Base-by-base conservation (phyloP, 148 eudicot species). In the Simmondsia chinensis region DNA sequence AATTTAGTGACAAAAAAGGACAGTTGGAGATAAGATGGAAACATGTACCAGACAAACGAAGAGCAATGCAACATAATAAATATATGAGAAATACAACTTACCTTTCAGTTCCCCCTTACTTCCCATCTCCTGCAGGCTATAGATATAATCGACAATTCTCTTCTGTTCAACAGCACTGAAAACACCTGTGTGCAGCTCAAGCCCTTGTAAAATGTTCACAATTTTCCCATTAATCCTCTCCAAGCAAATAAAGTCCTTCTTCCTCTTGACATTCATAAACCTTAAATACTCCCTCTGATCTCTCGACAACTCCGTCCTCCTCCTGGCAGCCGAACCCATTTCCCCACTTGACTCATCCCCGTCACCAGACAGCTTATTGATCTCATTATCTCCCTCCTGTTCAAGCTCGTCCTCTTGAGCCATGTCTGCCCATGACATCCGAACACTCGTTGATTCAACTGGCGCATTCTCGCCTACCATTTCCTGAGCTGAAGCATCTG, bases 341-440 rank as follows among this genome's bases (percentile, higher is more conserved):
- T 69, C 77, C 37, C 56, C 77, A 34, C 59, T 46, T 1, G 35
- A 17, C 46, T 20, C 46, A 52, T 52, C 41, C 18, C 35, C 70
- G 43, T 46, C 20, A 13, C n/a, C 43, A 7, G 51, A 37, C 14
- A 12, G 54, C 43, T 59, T 56, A 44, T 16, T 61, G 36, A 40
- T 59, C 39, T 71, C 89, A 41, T 25, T 58, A 39, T 60, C 83
- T 26, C 70, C 97, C 51, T 74, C 94, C 13, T 34, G 79, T 41
- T 63, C 81, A 46, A 79, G 67, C 53, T 82, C 94, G 59, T 87
- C 95, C 63, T 89, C 97, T 28, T 71, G 79, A 9, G 94, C 79
- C 79, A 91, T 85, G 53, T 91, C 97, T 1, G 95, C 97, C 97
- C 97, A 85, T 4, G 94, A 91, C 78, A 64, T 69, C 32, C 75